Evolutionary conservation across 2,329 filamentous ascomycete species (phyloP), one percentile per base, ranked within the genome.

Genomic region (Penicillium sp.): DNA sequence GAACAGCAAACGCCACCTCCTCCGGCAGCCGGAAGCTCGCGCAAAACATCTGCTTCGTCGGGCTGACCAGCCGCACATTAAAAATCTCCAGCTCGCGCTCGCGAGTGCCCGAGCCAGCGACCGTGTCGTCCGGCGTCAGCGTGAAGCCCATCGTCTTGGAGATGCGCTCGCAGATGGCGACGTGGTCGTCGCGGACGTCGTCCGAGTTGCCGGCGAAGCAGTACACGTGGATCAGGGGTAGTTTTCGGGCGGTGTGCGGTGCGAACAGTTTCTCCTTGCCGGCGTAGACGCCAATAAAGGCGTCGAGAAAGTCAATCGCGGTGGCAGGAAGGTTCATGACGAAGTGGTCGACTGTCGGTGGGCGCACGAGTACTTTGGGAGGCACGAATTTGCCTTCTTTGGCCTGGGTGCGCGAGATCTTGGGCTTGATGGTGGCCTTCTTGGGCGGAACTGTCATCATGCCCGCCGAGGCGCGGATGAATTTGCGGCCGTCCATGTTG

Each of bases 291-390:
- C 94, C 93, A 20, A 85, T 83, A 78, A 91, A 95, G 12, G 79
- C 77, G 28, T 83, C 78, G 66, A 97, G 80, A 70, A 99, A 99
- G 58, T 89, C 86, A 59, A 94, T 87, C 1, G 94, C 93, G 1
- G 86, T 89, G 1, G 92, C 94, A 0, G 94, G 94, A 16, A 99
- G 86, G 74, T 99, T 99, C 90, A 99, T 97, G 63, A 97, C 89
- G 71, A 92, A 99, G 77, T 97, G 94, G n/a, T 86, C 82, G 69
- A 97, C 90, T 38, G 87, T 86, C 2, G 81, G 81, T 2, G 93
- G 93, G 47, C 70, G 69, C 24, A 63, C 63, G 56, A 68, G 72
- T 48, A 62, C 59, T 52, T 70, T 61, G 1, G 64, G 58, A 1
- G 63, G 61, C 1, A 63, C 65, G 59, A 58, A 59, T 73, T 75